Conservation (phyloP, 2,329 filamentous ascomycete species). For the Talaromyces sp. region DNA sequence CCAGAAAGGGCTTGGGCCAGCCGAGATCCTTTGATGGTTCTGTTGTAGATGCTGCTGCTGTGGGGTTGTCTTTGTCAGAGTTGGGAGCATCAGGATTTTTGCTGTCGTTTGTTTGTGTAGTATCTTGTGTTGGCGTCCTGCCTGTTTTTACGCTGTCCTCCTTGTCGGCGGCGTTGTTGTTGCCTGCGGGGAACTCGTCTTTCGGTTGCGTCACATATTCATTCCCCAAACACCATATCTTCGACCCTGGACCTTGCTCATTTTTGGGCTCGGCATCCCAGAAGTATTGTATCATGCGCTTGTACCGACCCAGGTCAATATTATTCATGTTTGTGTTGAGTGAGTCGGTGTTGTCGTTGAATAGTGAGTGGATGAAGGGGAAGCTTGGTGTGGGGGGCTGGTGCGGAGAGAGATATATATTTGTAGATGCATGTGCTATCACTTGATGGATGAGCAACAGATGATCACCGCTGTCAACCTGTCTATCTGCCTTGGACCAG, state of each 20-base stretch:
- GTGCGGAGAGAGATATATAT: slow-evolving; percentile 16
- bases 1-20: slow-evolving; percentile 82
- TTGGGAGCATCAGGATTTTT: background rate
- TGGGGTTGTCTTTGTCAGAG: background rate
- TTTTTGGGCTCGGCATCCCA: slow-evolving; percentile 89
- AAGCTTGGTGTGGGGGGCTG: slow-evolving; percentile 9
- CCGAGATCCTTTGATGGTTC: slow-evolving; percentile 38
- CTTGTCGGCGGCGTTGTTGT: slow-evolving; percentile 16
- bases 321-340: slow-evolving; percentile 51
- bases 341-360: background rate
- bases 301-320: slow-evolving; percentile 72
- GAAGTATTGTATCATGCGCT: slow-evolving; percentile 82
- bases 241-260: slow-evolving; percentile 61
- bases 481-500: background rate
- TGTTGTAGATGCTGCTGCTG: background rate
- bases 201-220: slow-evolving; percentile 46
- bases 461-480: background rate
- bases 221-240: slow-evolving; percentile 79
- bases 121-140: background rate
- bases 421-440: background rate
- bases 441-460: slow-evolving; percentile 7
- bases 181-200: slow-evolving; percentile 11
- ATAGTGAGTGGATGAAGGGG: background rate
- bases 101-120: background rate
- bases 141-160: background rate